Base-by-base conservation (phyloP, 345 rosid genomes). In the Populus simonii region DNA sequence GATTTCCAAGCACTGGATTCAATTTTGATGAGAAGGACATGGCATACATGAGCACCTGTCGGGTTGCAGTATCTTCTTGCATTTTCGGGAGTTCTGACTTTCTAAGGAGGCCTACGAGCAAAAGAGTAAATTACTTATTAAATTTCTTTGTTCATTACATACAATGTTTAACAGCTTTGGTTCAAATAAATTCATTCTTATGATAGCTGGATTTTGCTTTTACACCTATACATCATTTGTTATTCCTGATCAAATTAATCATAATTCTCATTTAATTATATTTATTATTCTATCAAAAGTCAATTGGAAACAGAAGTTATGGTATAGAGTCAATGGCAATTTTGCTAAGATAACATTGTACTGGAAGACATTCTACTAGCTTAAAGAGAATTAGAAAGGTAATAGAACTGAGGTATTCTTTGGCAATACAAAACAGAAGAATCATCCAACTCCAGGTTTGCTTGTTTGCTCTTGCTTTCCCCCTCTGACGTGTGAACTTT, bases 61-160 rank as follows among this genome's bases (percentile, higher is more conserved):
- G 45, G 70, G 81, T 94, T 75, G 90, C 85, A 3, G 99, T 94
- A 38, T 92, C 99, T 80, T 93, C 99, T 80, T 95, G 99, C 89
- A 95, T 95, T 66, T 93, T 95, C 18, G 98, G 98, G 66, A 93
- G 91, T 88, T 93, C 92, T 81, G 99, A 95, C 86, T 93, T 93
- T 82, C 82, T 95, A 75, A 87, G 99, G 84, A 84, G 94, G 83
- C 99, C 99, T 79, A 89, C 91, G 20, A 90, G 86, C 83, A 89
- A 78, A 86, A 86, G 69, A 86, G 99, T 94, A 86, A 17, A 41
- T 68, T 74, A 45, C 53, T 70, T 62, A 33, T 25, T 29, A 18
- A 55, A 43, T 23, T 61, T 74, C 0, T 8, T 18, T 20, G 23
- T 22, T 7, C 61, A 20, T 53, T 20, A 53, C 8, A 20, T 20